Percentiles rank a stretch among this genome's conserved stretches.
phyloP scores from a whole-genome alignment of 2,329 filamentous ascomycete genomes.

The Diaporthe amygdali region DNA sequence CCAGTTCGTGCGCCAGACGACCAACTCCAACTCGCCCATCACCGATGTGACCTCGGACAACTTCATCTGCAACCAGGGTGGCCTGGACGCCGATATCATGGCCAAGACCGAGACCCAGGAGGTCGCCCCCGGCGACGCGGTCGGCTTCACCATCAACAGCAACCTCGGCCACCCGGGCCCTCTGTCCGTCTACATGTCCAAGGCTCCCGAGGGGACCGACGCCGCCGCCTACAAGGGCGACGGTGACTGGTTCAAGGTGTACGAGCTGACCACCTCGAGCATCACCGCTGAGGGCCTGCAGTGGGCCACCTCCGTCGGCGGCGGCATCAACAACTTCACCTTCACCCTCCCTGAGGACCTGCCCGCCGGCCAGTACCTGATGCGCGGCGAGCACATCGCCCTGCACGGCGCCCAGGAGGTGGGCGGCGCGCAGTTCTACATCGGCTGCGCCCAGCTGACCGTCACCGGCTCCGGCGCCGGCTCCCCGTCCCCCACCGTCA shows the following conservation, averaged over 20 bases:
- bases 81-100: constrained; percentile 40
- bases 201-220: constrained; percentile 39
- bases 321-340: constrained; percentile 40
- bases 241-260: constrained; percentile 44
- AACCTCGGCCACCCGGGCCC: constrained; percentile 45
- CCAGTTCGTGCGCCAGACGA: constrained; percentile 30
- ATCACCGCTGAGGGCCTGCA: constrained; percentile 36
- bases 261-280: constrained; percentile 36
- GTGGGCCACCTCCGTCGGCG: constrained; percentile 37
- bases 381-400: constrained; percentile 46
- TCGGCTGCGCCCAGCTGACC: constrained; percentile 42
- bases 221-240: constrained; percentile 38
- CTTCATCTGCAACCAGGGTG: constrained; percentile 46
- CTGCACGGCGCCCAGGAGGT: constrained; percentile 42
- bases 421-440: constrained; percentile 45
- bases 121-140: constrained; percentile 43
- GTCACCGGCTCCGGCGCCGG: constrained; percentile 37
- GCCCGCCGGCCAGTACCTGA: constrained; percentile 44
- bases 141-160: constrained; percentile 46
- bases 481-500: constrained; percentile 34
- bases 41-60: constrained; percentile 42
- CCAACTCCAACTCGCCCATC: constrained; percentile 43
- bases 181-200: constrained; percentile 42
- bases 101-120: constrained; percentile 41
- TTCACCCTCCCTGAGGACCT: constrained; percentile 36